Base-by-base conservation (phyloP, 169 alveolate species). In the Plasmodium yoelii region DNA sequence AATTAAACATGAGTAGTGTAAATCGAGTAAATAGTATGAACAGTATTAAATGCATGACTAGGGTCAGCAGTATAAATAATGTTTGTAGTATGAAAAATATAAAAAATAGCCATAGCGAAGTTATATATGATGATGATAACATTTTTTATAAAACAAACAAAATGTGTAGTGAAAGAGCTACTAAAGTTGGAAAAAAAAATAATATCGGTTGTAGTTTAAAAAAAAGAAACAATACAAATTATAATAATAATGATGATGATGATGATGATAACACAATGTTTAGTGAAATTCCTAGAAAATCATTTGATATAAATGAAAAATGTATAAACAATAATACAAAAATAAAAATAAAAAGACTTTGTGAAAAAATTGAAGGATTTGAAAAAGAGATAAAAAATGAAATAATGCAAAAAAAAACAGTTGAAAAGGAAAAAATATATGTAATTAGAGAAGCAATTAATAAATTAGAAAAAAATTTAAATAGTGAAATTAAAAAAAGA, bases 281-380 rank as follows among this genome's bases (percentile, higher is more conserved):
- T 42, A 67, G 69, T 55, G 73, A 77, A 2, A 39, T 46, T 0
- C 26, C 67, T 9, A 63, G 46, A 2, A 28, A 67, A 6, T 18
- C 88, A 15, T 6, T 77, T 19, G 88, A 77, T 34, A 67, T 55
- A 1, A 77, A 77, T 10, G 88, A 67, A 1, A 77, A 77, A 39
- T 77, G 88, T 64, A 77, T 77, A 12, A 77, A 77, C 46, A 77
- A 64, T 22, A 77, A 77, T 55, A 77, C 88, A 28, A 77, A 77
- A 42, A 77, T 77, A 47, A 77, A 77, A 13, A 77, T 77, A 49
- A 77, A 77, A 49, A 67, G 88, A 42, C 24, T 77, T 22, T 77
- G 88, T 51, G 88, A 77, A 77, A 77, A 77, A 51, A 77, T 77
- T n/a, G 88, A 77, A 49, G 88, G 88, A n/a, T 77, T 77, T 26